phyloP scores from a whole-genome alignment of 108 stramenopile species.

The Epithemia pelagica region DNA sequence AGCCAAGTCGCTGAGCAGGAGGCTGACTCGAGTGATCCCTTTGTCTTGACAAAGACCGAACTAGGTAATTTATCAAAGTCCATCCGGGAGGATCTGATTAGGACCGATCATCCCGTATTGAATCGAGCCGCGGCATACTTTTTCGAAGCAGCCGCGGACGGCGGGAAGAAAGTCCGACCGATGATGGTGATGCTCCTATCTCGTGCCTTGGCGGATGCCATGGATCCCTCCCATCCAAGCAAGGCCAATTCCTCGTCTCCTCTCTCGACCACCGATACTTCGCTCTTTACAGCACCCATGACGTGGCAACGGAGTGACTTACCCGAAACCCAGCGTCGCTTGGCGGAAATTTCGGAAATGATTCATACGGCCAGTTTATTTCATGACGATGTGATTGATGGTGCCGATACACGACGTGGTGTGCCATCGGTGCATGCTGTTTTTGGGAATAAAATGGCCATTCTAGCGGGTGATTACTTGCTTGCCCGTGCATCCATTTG shows the following conservation, averaged over 20 bases:
- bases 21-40: slow-evolving; percentile 43
- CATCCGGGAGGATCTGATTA: slow-evolving; percentile 72
- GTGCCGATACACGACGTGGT: slow-evolving; percentile 90
- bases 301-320: slow-evolving; percentile 41
- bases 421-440: slow-evolving; percentile 84
- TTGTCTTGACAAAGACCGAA: slow-evolving; percentile 49
- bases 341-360: slow-evolving; percentile 98
- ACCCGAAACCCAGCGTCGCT: slow-evolving; percentile 76
- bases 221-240: slow-evolving; percentile 14
- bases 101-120: slow-evolving; percentile 78
- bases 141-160: slow-evolving; percentile 60
- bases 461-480: slow-evolving; percentile 97
- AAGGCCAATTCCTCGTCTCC: neutral
- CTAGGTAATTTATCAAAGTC: slow-evolving; percentile 62
- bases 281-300: slow-evolving; percentile 33
- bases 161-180: slow-evolving; percentile 77
- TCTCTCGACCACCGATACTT: slow-evolving; percentile 14
- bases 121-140: slow-evolving; percentile 79
- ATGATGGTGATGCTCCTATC: slow-evolving; percentile 83
- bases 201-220: slow-evolving; percentile 51
- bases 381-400: slow-evolving; percentile 98
- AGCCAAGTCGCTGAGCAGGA: slow-evolving; percentile 15
- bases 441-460: slow-evolving; percentile 98
- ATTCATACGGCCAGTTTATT: slow-evolving; percentile 97
- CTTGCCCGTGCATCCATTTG: slow-evolving; percentile 91